phyloP scores from a whole-genome alignment of 352 stramenopile genomes.

The Globisporangium abappressorium region DNA sequence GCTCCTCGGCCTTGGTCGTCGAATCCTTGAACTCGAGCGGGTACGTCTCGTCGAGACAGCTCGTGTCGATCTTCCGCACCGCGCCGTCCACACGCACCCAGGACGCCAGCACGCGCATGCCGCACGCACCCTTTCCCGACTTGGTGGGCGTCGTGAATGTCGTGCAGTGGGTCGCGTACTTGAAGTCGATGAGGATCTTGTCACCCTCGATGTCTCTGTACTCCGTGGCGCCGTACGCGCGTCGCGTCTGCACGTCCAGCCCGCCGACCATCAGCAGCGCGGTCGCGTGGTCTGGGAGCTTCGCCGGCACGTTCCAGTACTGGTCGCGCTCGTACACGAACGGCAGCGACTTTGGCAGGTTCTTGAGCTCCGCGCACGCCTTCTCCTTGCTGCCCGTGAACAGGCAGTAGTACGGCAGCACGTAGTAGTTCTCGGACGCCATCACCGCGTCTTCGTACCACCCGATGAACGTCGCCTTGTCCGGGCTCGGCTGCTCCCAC shows the following conservation, averaged over 20 bases:
- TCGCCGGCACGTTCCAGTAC: conserved; percentile 66
- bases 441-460: conserved; percentile 65
- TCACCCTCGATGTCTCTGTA: conserved; percentile 46
- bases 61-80: conserved; percentile 60
- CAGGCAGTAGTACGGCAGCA: conserved; percentile 72
- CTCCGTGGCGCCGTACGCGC: conserved; percentile 47
- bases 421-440: conserved; percentile 66
- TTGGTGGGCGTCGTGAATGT: conserved; percentile 69
- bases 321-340: conserved; percentile 57
- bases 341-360: conserved; percentile 35
- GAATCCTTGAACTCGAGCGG: conserved; percentile 40
- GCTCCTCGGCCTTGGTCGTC: conserved; percentile 22
- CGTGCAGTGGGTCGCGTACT: conserved; percentile 70
- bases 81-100: conserved; percentile 59
- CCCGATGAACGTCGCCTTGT: conserved; percentile 45
- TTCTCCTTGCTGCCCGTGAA: conserved; percentile 63
- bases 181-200: conserved; percentile 66
- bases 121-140: conserved; percentile 46
- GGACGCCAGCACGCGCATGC: conserved; percentile 62
- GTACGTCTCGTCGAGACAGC: conserved; percentile 58
- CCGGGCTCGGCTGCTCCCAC: conserved; percentile 56
- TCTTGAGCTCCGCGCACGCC: conserved; percentile 46
- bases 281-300: conserved; percentile 35
- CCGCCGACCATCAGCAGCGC: conserved; percentile 55
- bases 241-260: conserved; percentile 52